phyloP scores from a whole-genome alignment of 129 eudicot genomes.

The Tagetes patula region DNA sequence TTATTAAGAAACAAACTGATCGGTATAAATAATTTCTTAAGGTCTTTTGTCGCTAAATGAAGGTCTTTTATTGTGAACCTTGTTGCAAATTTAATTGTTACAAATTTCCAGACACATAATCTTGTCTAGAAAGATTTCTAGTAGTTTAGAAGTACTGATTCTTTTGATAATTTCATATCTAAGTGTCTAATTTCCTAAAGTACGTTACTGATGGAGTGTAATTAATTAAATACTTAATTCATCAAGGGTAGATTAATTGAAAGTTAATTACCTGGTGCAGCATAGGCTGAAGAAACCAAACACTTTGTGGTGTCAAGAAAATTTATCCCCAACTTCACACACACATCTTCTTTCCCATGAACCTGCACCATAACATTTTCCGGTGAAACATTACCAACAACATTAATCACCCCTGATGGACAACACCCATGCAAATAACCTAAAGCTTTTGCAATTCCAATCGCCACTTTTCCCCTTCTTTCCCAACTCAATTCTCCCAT shows the following conservation, averaged over 20 bases:
- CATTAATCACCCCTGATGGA: conserved; percentile 24
- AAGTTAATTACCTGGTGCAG: conserved; percentile 61
- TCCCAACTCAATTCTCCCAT: conserved; percentile 53
- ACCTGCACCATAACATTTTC: conserved; percentile 45
- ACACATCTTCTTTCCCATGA: conserved; percentile 44
- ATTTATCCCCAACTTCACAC: conserved; percentile 39
- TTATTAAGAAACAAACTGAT: not conserved
- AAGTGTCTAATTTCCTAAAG: not conserved
- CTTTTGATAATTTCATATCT: not conserved
- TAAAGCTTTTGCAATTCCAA: conserved; percentile 64
- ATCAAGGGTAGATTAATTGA: no score
- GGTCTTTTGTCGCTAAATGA: not conserved
- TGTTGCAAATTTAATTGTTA: no score
- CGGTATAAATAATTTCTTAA: not conserved
- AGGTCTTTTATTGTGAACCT: no score
- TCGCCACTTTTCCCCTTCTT: conserved; percentile 43
- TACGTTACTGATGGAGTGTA: not conserved
- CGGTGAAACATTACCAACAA: conserved; percentile 53
- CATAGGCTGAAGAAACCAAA: conserved; percentile 53
- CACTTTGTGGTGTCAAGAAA: conserved; percentile 38
- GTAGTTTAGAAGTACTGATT: not conserved
- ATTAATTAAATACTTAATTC: no score
- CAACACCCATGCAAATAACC: conserved; percentile 53
- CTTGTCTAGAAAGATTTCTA: no score
- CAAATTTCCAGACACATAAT: no score